Base-by-base conservation (phyloP, 441 rosid species). In the Populus hybrid region DNA sequence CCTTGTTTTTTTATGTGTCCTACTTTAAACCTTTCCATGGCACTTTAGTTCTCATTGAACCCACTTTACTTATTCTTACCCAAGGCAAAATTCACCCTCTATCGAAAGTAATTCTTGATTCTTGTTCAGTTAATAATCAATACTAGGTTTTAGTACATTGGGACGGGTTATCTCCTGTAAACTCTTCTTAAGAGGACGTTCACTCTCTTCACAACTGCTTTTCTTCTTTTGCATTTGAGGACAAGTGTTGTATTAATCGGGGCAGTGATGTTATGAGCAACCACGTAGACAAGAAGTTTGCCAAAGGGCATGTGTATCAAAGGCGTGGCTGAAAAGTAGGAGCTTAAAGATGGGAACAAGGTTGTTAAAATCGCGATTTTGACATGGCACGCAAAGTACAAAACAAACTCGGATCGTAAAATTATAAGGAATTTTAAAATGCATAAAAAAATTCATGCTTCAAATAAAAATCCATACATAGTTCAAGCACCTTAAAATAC, bases 1-100 rank as follows among this genome's bases (percentile, higher is more conserved):
- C 14, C 61, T 18, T 0, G 35, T 75, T 0, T 82, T 79, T 79
- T n/a, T 81, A 73, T 28, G 63, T 82, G 0, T 77, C 81, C 0
- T 65, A 6, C 3, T 61, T 77, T 0, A 77, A 82, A 14, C 1
- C 0, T 1, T 69, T 23, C 3, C 4, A 64, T 24, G 74, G 14
- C 3, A 6, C 12, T 5, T 23, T 0, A 36, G 57, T 16, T 6
- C 2, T 10, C 0, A 21, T 36, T 35, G 3, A 35, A 2, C 34
- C 57, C 2, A 3, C 1, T 6, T 10, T 64, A 0, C 70, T 57
- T 6, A 4, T 6, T 1, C 5, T 23, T 1, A 21, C 5, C 10
- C 14, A 6, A 2, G 35, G 35, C 0, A 11, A 9, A 61, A 4
- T 64, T 10, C 21, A 18, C 0, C 59, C n/a, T 8, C 0, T 3